Conservation (phyloP, 345 rosid genomes). For the Eucalyptus erythrocorys region DNA sequence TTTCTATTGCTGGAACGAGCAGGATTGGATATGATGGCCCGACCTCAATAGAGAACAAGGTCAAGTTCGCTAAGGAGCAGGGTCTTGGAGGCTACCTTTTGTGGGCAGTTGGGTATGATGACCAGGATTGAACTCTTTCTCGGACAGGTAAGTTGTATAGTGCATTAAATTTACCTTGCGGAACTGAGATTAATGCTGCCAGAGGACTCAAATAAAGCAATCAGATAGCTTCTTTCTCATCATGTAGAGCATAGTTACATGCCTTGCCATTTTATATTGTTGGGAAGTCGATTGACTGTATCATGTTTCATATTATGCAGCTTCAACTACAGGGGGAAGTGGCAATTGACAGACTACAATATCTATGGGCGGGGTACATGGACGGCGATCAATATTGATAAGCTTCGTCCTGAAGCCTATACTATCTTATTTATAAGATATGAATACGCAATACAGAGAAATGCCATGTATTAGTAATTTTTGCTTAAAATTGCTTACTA, state of each 20-base stretch:
- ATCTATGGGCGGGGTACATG: not conserved
- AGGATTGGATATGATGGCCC: constrained; percentile 36
- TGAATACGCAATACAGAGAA: not conserved
- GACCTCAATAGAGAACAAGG: constrained; percentile 9
- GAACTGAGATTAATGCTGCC: not conserved
- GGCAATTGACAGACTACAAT: not conserved
- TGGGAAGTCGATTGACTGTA: not conserved
- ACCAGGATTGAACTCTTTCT: constrained; percentile 1
- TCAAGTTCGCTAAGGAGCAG: constrained; percentile 3
- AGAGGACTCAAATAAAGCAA: not conserved
- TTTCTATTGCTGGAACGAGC: not conserved
- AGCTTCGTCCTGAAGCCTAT: not conserved
- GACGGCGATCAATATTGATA: not conserved
- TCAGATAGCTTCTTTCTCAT: not conserved
- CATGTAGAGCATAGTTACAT: not conserved
- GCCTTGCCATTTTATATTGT: not conserved
- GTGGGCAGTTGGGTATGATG: constrained; percentile 29
- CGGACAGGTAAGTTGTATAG: not conserved
- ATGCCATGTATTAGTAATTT: not conserved
- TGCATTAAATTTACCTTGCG: not conserved
- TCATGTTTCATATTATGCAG: not conserved
- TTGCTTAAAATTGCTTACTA: not conserved
- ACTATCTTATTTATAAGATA: not conserved
- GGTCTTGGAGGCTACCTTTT: constrained; percentile 32
- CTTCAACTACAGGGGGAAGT: not conserved